These are phyloP conservation scores for Phymatotrichopsis omnivora DNA, from an alignment of 2,329 filamentous ascomycete genomes.

Conservation along the genomic window DNA sequence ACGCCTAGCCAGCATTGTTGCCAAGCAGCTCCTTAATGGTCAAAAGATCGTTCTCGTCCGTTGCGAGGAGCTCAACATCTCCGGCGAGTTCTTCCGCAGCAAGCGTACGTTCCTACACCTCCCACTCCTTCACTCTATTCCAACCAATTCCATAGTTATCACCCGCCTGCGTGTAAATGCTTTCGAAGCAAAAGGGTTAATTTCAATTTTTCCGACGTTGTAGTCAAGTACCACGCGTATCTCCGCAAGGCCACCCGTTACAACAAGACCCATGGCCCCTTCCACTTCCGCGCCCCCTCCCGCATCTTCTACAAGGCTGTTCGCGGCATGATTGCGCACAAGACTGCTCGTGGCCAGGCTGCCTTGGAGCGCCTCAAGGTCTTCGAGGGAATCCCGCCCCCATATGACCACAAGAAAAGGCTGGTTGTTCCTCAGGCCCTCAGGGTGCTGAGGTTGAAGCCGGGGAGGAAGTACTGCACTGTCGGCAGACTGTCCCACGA, in stretches of 20 bases:
- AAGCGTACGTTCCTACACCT: conserved; percentile 72
- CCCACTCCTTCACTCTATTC: conserved; percentile 13
- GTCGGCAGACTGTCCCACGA: conserved; percentile 96
- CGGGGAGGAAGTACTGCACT: conserved; percentile 99
- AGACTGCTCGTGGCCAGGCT: conserved; percentile 94
- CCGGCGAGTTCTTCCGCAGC: conserved; percentile 99
- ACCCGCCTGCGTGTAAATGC: conserved; percentile 1
- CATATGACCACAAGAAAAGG: conserved; percentile 99
- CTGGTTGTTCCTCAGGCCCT: conserved; percentile 98
- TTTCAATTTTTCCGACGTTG: conserved; percentile 33
- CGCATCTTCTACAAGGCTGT: conserved; percentile 99
- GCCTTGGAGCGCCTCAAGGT: conserved; percentile 98
- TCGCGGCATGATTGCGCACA: conserved; percentile 99
- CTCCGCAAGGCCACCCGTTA: conserved; percentile 99
- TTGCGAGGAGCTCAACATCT: conserved; percentile 99
- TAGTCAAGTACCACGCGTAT: conserved; percentile 99
- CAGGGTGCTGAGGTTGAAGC: conserved; percentile 91
- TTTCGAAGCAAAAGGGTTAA: neutral
- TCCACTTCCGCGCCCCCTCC: conserved; percentile 99
- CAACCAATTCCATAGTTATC: neutral
- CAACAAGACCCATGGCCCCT: conserved; percentile 98
- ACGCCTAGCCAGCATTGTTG: conserved; percentile 94
- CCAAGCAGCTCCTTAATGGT: conserved; percentile 97
- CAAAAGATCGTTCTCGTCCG: conserved; percentile 99
- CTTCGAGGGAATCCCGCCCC: conserved; percentile 97